Conservation (phyloP, 2,329 filamentous ascomycete species). For the Fusarium anthophilum region DNA sequence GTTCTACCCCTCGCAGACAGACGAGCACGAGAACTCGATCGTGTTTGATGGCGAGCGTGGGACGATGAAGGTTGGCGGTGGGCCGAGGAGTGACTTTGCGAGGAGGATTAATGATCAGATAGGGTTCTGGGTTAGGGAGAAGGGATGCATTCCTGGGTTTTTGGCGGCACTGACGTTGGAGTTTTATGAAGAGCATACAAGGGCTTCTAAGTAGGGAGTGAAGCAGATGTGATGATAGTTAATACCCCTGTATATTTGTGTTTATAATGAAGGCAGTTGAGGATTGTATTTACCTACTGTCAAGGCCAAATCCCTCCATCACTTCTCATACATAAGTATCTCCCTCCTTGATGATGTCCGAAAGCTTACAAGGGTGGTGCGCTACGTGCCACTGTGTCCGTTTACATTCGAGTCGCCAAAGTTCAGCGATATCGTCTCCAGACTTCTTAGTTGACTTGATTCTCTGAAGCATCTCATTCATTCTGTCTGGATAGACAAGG, state of each 20-base stretch:
- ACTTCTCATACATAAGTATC: too few relatives aligned
- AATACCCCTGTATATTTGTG: slow-evolving; percentile 39
- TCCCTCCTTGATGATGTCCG: too few relatives aligned
- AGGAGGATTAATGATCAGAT: slow-evolving; percentile 85
- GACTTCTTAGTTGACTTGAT: too few relatives aligned
- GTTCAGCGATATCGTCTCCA: too few relatives aligned
- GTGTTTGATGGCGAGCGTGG: slow-evolving; percentile 94
- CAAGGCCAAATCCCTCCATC: too few relatives aligned
- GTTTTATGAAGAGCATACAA: slow-evolving; percentile 79
- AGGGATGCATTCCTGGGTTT: slow-evolving; percentile 93
- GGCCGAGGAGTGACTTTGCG: slow-evolving; percentile 87
- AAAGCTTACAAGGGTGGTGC: too few relatives aligned
- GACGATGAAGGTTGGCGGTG: slow-evolving; percentile 97
- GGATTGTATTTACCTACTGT: background rate
- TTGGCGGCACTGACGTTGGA: slow-evolving; percentile 90
- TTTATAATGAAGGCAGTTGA: slow-evolving; percentile 4
- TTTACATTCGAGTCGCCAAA: too few relatives aligned
- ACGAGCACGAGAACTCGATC: slow-evolving; percentile 77
- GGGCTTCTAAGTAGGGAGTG: slow-evolving; percentile 26
- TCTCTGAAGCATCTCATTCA: too few relatives aligned
- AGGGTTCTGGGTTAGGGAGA: slow-evolving; percentile 94
- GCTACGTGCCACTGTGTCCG: too few relatives aligned
- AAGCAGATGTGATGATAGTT: slow-evolving; percentile 33
- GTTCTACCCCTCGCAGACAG: slow-evolving; percentile 75
- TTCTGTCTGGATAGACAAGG: too few relatives aligned